Conservation (phyloP, 2,329 filamentous ascomycete genomes). For the Aureobasidium subglaciale region DNA sequence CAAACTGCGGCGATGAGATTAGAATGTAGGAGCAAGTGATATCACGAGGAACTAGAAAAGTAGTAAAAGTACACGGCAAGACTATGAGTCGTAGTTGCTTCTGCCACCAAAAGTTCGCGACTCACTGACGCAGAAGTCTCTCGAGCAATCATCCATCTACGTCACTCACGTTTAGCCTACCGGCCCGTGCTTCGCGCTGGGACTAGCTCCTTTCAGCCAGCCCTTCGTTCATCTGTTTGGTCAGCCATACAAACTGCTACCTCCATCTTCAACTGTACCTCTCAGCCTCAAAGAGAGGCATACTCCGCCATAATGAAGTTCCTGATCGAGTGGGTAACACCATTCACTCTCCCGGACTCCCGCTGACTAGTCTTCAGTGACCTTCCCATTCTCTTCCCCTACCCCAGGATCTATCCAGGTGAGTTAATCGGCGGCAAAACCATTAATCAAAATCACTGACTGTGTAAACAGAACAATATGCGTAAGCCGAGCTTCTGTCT, state of each 20-base stretch:
- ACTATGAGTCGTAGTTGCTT: neutral
- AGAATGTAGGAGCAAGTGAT: too few species aligned
- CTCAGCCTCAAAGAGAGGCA: neutral
- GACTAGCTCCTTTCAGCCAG: neutral
- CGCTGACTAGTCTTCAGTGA: slow-evolving; percentile 41
- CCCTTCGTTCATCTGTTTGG: slow-evolving; percentile 9
- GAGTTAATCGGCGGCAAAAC: slow-evolving; percentile 11
- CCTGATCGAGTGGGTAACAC: slow-evolving; percentile 59
- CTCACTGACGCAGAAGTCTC: neutral
- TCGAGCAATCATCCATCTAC: neutral
- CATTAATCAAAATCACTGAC: slow-evolving; percentile 7
- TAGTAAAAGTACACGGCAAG: neutral
- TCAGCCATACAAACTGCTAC: slow-evolving; percentile 4
- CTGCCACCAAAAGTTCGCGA: neutral
- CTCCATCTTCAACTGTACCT: neutral
- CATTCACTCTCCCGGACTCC: neutral
- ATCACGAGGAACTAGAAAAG: too few species aligned
- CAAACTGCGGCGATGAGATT: neutral
- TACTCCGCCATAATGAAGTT: slow-evolving; percentile 61
- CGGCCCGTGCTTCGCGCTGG: neutral
- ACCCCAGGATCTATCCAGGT: slow-evolving; percentile 63
- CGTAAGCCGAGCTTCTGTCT: slow-evolving; percentile 37
- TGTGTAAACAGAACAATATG: slow-evolving; percentile 53
- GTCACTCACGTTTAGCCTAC: neutral
- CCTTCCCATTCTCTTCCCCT: slow-evolving; percentile 65